These are phyloP conservation scores for Cytospora mali DNA, from an alignment of 2,329 filamentous ascomycete genomes.

Conservation along the genomic window DNA sequence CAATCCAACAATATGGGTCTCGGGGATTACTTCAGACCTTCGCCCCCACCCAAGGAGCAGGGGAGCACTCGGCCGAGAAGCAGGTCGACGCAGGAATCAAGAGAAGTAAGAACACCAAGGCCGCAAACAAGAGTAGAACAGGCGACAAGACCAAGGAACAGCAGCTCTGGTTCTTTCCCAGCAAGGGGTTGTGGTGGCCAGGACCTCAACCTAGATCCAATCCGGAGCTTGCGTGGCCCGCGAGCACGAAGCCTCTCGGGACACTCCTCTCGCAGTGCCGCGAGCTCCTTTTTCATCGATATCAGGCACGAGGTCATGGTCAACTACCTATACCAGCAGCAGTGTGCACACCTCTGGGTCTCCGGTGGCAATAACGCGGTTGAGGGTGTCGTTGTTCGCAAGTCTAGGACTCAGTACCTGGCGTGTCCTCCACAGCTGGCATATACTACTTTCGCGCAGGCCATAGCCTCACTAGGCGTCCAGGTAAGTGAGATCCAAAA, in stretches of 20 bases:
- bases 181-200: conserved; percentile 37
- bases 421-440: conserved; percentile 69
- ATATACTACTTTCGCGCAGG: conserved; percentile 63
- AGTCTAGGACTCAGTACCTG: conserved; percentile 69
- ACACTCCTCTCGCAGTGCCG: conserved; percentile 41
- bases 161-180: conserved; percentile 10
- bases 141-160: not conserved
- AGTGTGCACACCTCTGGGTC: conserved; percentile 75
- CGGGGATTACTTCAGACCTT: not conserved
- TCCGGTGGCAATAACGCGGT: conserved; percentile 67
- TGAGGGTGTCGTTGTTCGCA: conserved; percentile 74
- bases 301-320: conserved; percentile 84
- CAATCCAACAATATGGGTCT: not conserved
- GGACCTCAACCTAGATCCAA: conserved; percentile 49
- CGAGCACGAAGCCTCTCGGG: conserved; percentile 56
- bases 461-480: conserved; percentile 70
- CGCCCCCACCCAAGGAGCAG: not conserved
- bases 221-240: conserved; percentile 40
- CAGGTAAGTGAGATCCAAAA: conserved; percentile 53
- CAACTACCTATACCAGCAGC: conserved; percentile 80
- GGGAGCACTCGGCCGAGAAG: not conserved
- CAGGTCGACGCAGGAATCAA: not conserved
- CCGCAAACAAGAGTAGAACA: too few relatives aligned
- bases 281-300: conserved; percentile 64
- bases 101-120: not conserved